These are phyloP conservation scores for Neurospora sp. DNA, from an alignment of 495 filamentous ascomycete species.

Conservation along the genomic window DNA sequence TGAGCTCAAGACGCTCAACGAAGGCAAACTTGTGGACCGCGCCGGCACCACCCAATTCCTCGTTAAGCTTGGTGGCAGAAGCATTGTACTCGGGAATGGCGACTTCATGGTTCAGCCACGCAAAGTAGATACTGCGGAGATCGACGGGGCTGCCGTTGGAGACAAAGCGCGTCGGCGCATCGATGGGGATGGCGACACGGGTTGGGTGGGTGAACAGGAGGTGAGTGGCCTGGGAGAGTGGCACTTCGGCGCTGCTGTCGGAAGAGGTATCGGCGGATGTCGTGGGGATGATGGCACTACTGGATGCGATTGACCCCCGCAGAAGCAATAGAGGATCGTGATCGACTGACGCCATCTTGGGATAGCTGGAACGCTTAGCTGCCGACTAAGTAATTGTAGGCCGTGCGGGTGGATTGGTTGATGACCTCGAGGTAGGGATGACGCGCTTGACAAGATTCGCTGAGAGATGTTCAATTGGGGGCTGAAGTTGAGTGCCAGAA, in stretches of 20 bases:
- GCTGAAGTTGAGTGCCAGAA: not conserved
- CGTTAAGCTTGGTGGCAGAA: constrained; percentile 68
- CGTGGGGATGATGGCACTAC: constrained; percentile 55
- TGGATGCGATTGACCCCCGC: constrained; percentile 63
- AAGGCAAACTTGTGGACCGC: constrained; percentile 77
- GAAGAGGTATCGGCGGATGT: constrained; percentile 46
- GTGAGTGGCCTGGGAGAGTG: constrained; percentile 67
- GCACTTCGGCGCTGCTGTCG: constrained; percentile 27
- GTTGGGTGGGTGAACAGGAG: constrained; percentile 61
- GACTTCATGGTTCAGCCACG: constrained; percentile 84
- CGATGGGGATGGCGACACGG: constrained; percentile 60
- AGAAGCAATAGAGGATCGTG: constrained; percentile 70
- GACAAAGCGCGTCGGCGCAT: constrained; percentile 72
- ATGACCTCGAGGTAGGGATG: not conserved
- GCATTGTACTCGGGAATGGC: constrained; percentile 84
- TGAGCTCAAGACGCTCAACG: constrained; percentile 79
- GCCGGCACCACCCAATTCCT: constrained; percentile 54
- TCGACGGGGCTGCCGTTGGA: constrained; percentile 59
- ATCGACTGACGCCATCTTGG: constrained; percentile 28
- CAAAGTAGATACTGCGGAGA: constrained; percentile 88
- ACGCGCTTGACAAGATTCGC: not conserved
- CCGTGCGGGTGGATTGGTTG: not conserved
- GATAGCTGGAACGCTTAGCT: not conserved
- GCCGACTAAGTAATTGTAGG: not conserved
- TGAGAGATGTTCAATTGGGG: not conserved